Percentiles rank a stretch among this genome's conserved stretches.
Evolutionary conservation across 2,329 filamentous ascomycete genomes (phyloP).

Genomic region (Trichoderma pleuroti): DNA sequence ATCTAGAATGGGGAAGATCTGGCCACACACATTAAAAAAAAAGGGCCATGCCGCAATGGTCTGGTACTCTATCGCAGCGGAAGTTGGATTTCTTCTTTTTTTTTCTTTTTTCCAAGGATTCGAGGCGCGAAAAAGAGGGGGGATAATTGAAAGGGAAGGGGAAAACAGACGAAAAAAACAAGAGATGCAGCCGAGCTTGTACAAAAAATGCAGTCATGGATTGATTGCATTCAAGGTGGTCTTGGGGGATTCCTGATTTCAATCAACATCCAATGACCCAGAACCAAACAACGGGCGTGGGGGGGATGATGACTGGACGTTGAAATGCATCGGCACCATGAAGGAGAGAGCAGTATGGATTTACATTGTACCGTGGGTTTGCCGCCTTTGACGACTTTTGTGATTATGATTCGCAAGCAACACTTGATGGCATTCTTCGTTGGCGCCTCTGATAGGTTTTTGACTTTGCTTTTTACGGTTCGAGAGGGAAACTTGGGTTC

Average conservation of each 20-base stretch:
- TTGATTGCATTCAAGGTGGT: not conserved
- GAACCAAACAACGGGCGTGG: not conserved
- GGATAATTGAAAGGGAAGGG: not conserved
- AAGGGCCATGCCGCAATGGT: not conserved
- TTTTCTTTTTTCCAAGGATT: not conserved
- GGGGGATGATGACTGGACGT: not conserved
- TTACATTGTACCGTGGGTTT: not conserved
- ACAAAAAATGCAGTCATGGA: not conserved
- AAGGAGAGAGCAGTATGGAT: not conserved
- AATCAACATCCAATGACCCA: not conserved
- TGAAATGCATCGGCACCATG: not conserved
- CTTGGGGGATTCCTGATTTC: not conserved
- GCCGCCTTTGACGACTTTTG: not conserved
- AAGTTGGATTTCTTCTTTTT: not conserved
- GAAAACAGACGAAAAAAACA: not conserved
- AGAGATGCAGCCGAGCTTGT: not conserved
- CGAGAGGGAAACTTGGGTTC: not conserved
- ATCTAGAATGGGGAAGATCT: not conserved
- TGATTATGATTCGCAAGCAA: not conserved
- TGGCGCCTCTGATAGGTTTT: slow-evolving; percentile 4
- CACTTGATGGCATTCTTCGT: not conserved
- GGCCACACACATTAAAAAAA: not conserved
- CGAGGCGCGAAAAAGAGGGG: not conserved
- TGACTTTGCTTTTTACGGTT: not conserved
- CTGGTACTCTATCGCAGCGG: not conserved